Percentiles rank a stretch among this genome's conserved stretches.
Conservation (phyloP, 23 red algal genomes). For the Gracilariopsis chorda region DNA sequence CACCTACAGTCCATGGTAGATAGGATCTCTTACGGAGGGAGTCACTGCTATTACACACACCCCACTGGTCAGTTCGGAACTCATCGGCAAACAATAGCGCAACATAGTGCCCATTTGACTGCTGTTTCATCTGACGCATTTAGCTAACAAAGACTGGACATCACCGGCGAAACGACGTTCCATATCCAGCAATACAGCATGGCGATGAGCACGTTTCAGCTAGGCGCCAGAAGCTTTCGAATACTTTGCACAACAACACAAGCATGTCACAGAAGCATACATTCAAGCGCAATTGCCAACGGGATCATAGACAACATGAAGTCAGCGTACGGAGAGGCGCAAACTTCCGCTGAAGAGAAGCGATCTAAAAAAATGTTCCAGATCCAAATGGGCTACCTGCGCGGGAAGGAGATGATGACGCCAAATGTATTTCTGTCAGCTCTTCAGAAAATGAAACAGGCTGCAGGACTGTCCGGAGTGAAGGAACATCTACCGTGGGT, state of each 20-base stretch:
- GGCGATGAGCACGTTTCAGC: neutral
- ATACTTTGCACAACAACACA: neutral
- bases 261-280: neutral
- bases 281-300: neutral
- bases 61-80: too few species aligned
- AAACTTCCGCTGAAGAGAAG: constrained; percentile 1
- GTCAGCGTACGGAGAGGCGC: constrained; percentile 17
- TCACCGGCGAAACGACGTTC: too few species aligned
- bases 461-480: constrained; percentile 44
- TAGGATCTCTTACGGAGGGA: too few species aligned
- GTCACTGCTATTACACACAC: too few species aligned
- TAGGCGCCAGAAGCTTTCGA: neutral
- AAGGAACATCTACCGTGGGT: constrained; percentile 70
- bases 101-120: too few species aligned
- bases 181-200: too few species aligned
- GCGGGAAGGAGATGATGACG: constrained; percentile 9
- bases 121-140: too few species aligned
- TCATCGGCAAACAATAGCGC: too few species aligned
- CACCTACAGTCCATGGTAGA: too few species aligned
- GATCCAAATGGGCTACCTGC: constrained; percentile 36
- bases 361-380: constrained; percentile 24
- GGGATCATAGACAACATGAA: constrained; percentile 32
- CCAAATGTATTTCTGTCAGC: constrained; percentile 45
- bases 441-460: constrained; percentile 51
- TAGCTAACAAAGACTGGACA: too few species aligned